Evolutionary conservation across 2,329 filamentous ascomycete genomes (phyloP).

Genomic region (Ascosphaera acerosa): DNA sequence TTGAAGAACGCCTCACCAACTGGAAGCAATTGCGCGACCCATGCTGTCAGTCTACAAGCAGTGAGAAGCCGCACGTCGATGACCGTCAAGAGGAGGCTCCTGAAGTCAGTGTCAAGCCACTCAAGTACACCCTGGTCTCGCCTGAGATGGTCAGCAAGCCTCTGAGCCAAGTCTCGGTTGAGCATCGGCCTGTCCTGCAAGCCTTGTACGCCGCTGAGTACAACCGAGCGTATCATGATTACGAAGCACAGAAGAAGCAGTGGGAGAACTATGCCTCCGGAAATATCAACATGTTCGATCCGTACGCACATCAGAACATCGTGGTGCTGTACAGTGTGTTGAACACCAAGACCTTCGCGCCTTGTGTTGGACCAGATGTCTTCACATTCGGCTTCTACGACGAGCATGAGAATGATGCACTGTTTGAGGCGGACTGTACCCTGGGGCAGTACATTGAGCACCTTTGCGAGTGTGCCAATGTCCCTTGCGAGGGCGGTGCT

Average conservation of each 20-base stretch:
- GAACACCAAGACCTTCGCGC: conserved; percentile 79
- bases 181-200: conserved; percentile 80
- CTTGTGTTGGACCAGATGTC: conserved; percentile 75
- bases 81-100: conserved; percentile 16
- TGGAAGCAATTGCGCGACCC: conserved; percentile 65
- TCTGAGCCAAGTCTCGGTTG: conserved; percentile 51
- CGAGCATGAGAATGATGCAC: conserved; percentile 47
- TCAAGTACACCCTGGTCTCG: conserved; percentile 71
- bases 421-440: conserved; percentile 62
- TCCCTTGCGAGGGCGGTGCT: conserved; percentile 56
- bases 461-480: conserved; percentile 48
- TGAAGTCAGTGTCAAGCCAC: conserved; percentile 36
- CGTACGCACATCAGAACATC: conserved; percentile 88
- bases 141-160: conserved; percentile 86
- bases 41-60: conserved; percentile 10
- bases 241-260: conserved; percentile 77
- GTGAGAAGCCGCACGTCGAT: background rate
- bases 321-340: conserved; percentile 84
- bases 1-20: conserved; percentile 62
- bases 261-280: conserved; percentile 91
- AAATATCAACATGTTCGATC: conserved; percentile 74
- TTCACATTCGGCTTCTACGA: conserved; percentile 84
- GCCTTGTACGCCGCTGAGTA: conserved; percentile 94
- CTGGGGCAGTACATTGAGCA: conserved; percentile 90
- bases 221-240: conserved; percentile 80